Evolutionary conservation across 2,329 filamentous ascomycete genomes (phyloP).

Genomic region (Trichophyton schoenleinii): DNA sequence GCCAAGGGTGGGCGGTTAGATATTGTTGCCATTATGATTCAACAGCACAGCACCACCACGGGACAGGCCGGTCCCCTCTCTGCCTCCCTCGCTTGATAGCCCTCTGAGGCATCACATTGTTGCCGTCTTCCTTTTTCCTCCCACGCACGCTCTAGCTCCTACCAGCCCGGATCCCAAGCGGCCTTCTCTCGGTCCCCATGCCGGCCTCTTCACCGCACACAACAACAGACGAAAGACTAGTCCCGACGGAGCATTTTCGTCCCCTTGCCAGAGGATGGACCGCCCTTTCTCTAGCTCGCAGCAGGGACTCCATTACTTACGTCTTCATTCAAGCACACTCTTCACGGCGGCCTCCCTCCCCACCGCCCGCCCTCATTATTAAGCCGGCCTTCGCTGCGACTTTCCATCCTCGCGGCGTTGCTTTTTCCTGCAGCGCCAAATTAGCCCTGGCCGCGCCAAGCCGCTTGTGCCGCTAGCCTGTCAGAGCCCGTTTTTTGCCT

Average conservation of each 20-base stretch:
- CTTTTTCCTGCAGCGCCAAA: background rate
- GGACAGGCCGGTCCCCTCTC: background rate
- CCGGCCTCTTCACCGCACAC: background rate
- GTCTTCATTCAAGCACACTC: background rate
- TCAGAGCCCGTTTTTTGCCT: slow-evolving; percentile 1
- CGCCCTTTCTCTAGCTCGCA: background rate
- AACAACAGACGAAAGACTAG: background rate
- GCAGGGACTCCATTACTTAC: background rate
- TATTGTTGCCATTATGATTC: too few relatives aligned
- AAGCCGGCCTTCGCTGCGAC: background rate
- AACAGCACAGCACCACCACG: background rate
- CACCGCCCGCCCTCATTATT: background rate
- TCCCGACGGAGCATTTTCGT: background rate
- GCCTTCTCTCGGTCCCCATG: background rate
- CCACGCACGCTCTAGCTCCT: background rate
- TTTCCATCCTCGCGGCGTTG: background rate
- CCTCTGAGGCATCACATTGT: background rate
- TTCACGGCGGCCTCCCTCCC: background rate
- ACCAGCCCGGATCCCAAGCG: background rate
- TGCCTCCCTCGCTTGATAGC: background rate
- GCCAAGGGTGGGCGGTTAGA: background rate
- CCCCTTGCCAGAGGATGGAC: background rate
- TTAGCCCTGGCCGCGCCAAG: background rate
- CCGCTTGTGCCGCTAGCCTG: slow-evolving; percentile 3
- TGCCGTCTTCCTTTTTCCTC: background rate